Evolutionary conservation across 768 basidiomycete genomes (phyloP), one percentile per base, ranked within the genome.

Genomic region (Suillus americanus): DNA sequence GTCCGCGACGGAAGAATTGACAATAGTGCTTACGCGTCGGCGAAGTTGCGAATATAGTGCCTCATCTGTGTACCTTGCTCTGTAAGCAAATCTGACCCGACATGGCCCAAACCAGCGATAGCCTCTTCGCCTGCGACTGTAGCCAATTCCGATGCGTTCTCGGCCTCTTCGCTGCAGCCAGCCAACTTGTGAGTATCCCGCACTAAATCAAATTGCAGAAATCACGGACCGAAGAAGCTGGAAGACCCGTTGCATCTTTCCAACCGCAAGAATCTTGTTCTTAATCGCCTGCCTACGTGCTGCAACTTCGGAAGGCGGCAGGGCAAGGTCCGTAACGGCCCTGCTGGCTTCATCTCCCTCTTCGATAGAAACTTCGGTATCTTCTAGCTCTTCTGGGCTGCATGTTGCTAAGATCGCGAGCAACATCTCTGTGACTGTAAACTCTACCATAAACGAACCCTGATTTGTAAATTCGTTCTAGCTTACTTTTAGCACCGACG

Each of bases 401-500:
- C 97, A 99, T 65, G 95, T 92, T 70, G 92, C 90, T 40, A 99
- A 81, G 65, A 99, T 91, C 5, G 96, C 95, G 48, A 99, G 88
- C 40, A 99, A 80, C 97, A 99, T 99, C 74, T 99, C 97, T 62
- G 95, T 92, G 73, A 99, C 97, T 98, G 66, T 2, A 65, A 20
- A 30, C 18, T 60, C 50, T 25, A 54, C 40, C 35, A 35, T 66
- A 46, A 41, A 53, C 43, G 23, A 41, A 56, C 20, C 23, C 25
- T 6, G 37, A 46, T 48, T 18, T 16, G 28, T 7, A 20, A 41
- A 35, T 16, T 7, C 3, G 3, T 20, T 25, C 3, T 40, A 3
- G 79, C 94, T 63, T 68, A 97, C 97, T 99, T 80, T 99, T 99
- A 61, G 93, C 89, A 57, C 96, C 97, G 3, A 99, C 97, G 72